These are phyloP conservation scores for Blastobotrys apis DNA, from an alignment of 1,139 yeast species.

Conservation along the genomic window DNA sequence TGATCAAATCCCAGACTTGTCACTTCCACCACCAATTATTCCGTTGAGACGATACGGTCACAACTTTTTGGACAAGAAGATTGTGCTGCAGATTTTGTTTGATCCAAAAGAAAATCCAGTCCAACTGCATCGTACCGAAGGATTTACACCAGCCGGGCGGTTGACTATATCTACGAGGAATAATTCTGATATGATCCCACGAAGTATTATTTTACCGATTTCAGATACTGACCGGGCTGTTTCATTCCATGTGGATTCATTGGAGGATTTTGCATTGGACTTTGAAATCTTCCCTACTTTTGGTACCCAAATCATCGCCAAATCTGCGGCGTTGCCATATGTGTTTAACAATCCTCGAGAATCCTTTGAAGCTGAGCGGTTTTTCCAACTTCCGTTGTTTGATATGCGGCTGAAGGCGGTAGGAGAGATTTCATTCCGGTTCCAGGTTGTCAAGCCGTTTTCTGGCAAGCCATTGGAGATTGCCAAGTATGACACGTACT, in stretches of 20 bases:
- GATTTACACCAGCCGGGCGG: slow-evolving; percentile 44
- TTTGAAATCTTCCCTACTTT: slow-evolving; percentile 92
- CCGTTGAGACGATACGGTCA: slow-evolving; percentile 94
- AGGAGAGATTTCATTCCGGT: slow-evolving; percentile 74
- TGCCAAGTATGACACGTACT: slow-evolving; percentile 89
- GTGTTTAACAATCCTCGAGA: slow-evolving; percentile 39
- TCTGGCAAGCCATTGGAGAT: slow-evolving; percentile 82
- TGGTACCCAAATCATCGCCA: slow-evolving; percentile 89
- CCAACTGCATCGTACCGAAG: slow-evolving; percentile 36
- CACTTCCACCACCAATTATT: slow-evolving; percentile 92
- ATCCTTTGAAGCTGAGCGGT: slow-evolving; percentile 34
- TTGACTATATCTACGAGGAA: slow-evolving; percentile 64
- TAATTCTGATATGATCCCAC: slow-evolving; percentile 66
- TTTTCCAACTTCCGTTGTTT: slow-evolving; percentile 62
- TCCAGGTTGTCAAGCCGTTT: slow-evolving; percentile 86
- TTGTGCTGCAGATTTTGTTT: slow-evolving; percentile 69
- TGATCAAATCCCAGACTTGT: slow-evolving; percentile 82
- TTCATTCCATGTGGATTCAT: slow-evolving; percentile 80
- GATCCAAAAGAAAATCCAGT: slow-evolving; percentile 47
- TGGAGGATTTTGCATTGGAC: slow-evolving; percentile 74
- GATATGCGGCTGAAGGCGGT: slow-evolving; percentile 78
- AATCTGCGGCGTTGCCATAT: slow-evolving; percentile 68
- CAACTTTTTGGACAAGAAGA: slow-evolving; percentile 78
- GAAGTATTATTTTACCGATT: slow-evolving; percentile 76
- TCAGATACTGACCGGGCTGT: slow-evolving; percentile 68